Evolutionary conservation across 208 protist species (phyloP).

Genomic region (Leishmania tropica): DNA sequence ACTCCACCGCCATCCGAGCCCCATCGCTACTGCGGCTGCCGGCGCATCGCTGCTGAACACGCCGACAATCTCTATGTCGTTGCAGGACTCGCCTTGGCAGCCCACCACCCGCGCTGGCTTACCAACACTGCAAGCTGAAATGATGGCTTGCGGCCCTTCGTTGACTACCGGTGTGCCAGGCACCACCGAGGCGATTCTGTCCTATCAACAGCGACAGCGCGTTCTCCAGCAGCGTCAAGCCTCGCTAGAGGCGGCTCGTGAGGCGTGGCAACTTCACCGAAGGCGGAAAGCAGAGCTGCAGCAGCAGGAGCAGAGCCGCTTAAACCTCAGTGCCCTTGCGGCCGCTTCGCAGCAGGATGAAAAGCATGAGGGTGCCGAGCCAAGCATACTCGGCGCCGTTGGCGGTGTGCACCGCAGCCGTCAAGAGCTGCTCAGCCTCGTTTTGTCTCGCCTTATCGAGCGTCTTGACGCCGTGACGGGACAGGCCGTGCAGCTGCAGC

Average conservation of each 20-base stretch:
- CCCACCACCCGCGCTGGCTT: not conserved
- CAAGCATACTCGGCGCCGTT: not conserved
- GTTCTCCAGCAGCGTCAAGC: conserved; percentile 36
- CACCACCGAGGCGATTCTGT: conserved; percentile 33
- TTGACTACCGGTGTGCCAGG: not conserved
- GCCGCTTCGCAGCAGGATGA: not conserved
- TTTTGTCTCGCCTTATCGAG: conserved; percentile 25
- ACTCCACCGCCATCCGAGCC: conserved; percentile 23
- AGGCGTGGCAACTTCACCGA: conserved; percentile 28
- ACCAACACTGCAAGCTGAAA: not conserved
- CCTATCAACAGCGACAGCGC: conserved; percentile 30
- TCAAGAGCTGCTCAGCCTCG: conserved; percentile 4
- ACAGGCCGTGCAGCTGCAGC: conserved; percentile 6
- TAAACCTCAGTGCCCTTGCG: not conserved
- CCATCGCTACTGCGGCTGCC: conserved; percentile 16
- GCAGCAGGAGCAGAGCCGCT: conserved; percentile 6
- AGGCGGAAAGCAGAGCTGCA: conserved; percentile 18
- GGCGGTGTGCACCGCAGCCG: not conserved
- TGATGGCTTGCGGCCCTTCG: not conserved
- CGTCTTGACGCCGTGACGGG: conserved; percentile 34
- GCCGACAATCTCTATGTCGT: conserved; percentile 9
- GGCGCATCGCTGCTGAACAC: conserved; percentile 19
- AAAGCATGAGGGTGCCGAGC: not conserved
- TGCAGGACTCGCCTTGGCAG: conserved; percentile 20
- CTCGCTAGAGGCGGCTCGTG: conserved; percentile 33